phyloP scores from a whole-genome alignment of 2,329 filamentous ascomycete genomes.

The Verticillium albo-atrum region DNA sequence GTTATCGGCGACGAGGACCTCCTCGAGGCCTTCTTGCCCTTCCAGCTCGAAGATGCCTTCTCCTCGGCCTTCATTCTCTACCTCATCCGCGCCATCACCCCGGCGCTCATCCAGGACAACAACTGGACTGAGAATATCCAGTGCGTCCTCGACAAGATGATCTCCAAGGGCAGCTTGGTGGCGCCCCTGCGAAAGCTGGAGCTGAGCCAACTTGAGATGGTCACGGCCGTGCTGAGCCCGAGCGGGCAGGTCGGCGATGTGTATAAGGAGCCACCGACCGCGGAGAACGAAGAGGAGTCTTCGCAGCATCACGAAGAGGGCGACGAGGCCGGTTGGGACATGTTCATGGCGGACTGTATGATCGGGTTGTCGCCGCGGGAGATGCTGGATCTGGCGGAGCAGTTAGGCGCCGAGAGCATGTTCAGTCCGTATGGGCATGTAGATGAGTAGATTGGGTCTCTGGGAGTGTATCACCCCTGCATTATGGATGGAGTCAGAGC shows the following conservation, averaged over 20 bases:
- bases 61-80: constrained; percentile 34
- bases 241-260: constrained; percentile 5
- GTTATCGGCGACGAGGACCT: constrained; percentile 19
- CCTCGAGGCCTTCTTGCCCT: constrained; percentile 31
- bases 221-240: constrained; percentile 27
- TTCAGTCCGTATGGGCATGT: neutral
- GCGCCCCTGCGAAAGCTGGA: constrained; percentile 31
- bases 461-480: too few relatives aligned
- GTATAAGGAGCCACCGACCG: constrained; percentile 6
- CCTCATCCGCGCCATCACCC: constrained; percentile 24
- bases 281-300: constrained; percentile 5
- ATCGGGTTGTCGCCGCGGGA: constrained; percentile 24
- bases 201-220: constrained; percentile 30
- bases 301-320: constrained; percentile 3
- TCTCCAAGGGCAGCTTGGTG: constrained; percentile 29
- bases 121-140: constrained; percentile 29
- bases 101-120: constrained; percentile 26
- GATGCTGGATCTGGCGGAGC: constrained; percentile 23
- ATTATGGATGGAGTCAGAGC: too few relatives aligned
- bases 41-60: constrained; percentile 35
- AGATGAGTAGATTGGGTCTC: neutral
- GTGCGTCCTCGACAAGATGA: constrained; percentile 31
- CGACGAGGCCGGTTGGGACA: constrained; percentile 21
- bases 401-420: constrained; percentile 17
- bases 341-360: constrained; percentile 24